Evolutionary conservation across 371 early-diverging fungal species (phyloP).

Genomic region (Gilbertella persicaria): DNA sequence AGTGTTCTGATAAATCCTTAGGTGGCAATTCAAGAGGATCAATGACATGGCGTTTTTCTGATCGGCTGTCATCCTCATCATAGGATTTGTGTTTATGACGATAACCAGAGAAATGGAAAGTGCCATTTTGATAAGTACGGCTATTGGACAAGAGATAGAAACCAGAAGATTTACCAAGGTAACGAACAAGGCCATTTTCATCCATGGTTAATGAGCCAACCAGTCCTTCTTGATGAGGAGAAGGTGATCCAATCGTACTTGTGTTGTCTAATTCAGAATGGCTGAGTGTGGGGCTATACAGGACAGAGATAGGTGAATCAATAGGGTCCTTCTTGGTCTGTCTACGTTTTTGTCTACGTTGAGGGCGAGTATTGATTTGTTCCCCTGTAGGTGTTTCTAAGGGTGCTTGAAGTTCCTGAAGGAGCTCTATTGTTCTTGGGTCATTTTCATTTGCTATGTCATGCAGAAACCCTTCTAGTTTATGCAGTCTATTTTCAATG

Average conservation of each 20-base stretch:
- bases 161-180: slow-evolving; percentile 50
- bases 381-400: slow-evolving; percentile 44
- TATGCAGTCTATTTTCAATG: slow-evolving; percentile 65
- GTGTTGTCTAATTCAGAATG: background rate
- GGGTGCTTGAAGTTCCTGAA: slow-evolving; percentile 56
- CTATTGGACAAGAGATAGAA: slow-evolving; percentile 46
- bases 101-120: slow-evolving; percentile 38
- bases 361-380: slow-evolving; percentile 38
- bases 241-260: background rate
- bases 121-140: slow-evolving; percentile 45
- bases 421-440: slow-evolving; percentile 50
- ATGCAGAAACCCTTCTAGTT: slow-evolving; percentile 56
- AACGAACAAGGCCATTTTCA: slow-evolving; percentile 45
- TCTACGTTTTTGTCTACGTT: slow-evolving; percentile 28
- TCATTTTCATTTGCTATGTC: slow-evolving; percentile 45
- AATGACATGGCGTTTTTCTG: slow-evolving; percentile 3
- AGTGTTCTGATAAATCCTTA: slow-evolving; percentile 54
- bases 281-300: background rate
- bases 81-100: slow-evolving; percentile 19
- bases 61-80: background rate
- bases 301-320: background rate
- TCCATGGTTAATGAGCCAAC: slow-evolving; percentile 35
- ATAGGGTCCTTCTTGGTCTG: background rate
- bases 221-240: background rate
- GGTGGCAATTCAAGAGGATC: slow-evolving; percentile 45